A percentile compares a stretch with the other conserved stretches of the same genome.
phyloP scores from a whole-genome alignment of 257 asterid species.

The Petunia axillaris region DNA sequence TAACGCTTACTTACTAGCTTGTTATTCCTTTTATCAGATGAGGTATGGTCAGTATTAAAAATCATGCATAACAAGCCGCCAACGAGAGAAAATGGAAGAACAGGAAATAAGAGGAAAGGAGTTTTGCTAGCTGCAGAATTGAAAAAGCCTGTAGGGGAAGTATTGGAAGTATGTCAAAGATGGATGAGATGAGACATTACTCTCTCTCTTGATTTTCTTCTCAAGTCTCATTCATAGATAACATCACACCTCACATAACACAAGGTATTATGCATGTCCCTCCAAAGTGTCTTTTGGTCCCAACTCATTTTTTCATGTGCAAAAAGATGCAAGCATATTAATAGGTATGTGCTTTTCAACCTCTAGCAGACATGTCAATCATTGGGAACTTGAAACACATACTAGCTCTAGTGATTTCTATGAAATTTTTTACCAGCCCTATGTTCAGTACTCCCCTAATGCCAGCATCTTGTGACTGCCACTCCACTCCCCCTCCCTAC shows the following conservation, averaged over 20 bases:
- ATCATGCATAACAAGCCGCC: conserved; percentile 14
- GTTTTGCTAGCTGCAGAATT: conserved; percentile 28
- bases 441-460: conserved; percentile 30
- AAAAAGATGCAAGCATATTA: background rate
- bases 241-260: background rate
- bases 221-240: background rate
- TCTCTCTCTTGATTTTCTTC: background rate
- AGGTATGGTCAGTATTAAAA: background rate
- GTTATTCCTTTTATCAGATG: background rate
- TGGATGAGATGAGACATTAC: conserved; percentile 14
- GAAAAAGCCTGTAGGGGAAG: conserved; percentile 24
- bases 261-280: background rate
- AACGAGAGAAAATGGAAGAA: conserved; percentile 6
- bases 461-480: conserved; percentile 16
- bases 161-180: conserved; percentile 22
- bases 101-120: background rate
- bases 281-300: conserved; percentile 18
- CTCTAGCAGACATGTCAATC: conserved; percentile 37
- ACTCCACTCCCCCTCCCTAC: background rate
- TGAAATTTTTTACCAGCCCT: background rate
- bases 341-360: conserved; percentile 21
- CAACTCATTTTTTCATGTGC: conserved; percentile 29
- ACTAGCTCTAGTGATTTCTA: background rate
- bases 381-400: conserved; percentile 37
- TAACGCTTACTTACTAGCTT: too few relatives aligned